A percentile compares a stretch with the other conserved stretches of the same genome.
Conservation (phyloP, 1,139 yeast genomes). For the Sugiyamaella neomexicana region DNA sequence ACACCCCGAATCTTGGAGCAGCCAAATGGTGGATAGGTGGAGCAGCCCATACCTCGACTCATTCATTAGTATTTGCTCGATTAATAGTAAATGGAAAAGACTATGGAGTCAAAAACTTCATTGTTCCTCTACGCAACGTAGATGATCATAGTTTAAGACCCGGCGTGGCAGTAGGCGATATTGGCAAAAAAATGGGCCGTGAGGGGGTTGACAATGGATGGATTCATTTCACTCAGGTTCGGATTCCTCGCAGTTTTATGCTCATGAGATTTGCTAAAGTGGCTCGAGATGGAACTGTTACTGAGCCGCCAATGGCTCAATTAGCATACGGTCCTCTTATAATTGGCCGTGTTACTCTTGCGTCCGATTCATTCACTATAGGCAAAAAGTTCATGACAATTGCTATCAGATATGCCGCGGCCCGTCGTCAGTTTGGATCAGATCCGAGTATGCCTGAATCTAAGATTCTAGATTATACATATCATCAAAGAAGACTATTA, state of each 20-base stretch:
- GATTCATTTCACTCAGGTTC: constrained; percentile 83
- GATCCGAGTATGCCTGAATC: constrained; percentile 42
- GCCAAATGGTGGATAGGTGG: constrained; percentile 99
- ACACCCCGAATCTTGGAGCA: constrained; percentile 83
- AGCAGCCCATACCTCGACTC: constrained; percentile 92
- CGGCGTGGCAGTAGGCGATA: constrained; percentile 84
- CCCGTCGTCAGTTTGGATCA: constrained; percentile 80
- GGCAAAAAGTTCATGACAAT: constrained; percentile 79
- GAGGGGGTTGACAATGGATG: constrained; percentile 81
- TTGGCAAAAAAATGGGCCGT: constrained; percentile 92
- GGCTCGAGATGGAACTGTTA: constrained; percentile 65
- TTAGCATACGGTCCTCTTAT: constrained; percentile 82
- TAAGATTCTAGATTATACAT: constrained; percentile 69
- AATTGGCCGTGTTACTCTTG: constrained; percentile 90
- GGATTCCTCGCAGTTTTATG: constrained; percentile 82
- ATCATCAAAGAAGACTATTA: constrained; percentile 81
- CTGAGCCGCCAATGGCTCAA: constrained; percentile 74
- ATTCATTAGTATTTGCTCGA: constrained; percentile 77
- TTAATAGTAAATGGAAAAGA: constrained; percentile 78
- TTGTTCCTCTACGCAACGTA: constrained; percentile 81
- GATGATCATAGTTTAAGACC: constrained; percentile 65
- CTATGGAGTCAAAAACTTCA: constrained; percentile 87
- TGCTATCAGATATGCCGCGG: constrained; percentile 85
- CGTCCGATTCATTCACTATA: constrained; percentile 77
- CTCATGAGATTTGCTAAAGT: constrained; percentile 78